Conservation (phyloP, 1,139 yeast species). For the Zhuliangozyma parablackwelliae region DNA sequence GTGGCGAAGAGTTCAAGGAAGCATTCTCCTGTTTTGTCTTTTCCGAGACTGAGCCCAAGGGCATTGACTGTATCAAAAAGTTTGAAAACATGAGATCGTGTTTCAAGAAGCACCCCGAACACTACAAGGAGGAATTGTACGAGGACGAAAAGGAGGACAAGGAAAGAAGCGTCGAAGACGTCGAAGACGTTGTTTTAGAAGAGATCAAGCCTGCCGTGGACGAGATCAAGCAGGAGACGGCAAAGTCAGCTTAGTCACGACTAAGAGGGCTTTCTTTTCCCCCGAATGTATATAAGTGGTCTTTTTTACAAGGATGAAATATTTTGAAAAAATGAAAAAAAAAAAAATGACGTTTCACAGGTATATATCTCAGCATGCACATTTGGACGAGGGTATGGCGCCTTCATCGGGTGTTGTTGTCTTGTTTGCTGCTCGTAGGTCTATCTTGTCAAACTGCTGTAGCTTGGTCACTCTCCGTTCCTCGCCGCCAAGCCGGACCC, state of each 20-base stretch:
- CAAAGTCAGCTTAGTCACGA: neutral
- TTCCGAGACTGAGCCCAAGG: constrained; percentile 95
- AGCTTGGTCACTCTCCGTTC: constrained; percentile 13
- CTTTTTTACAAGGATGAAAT: too few relatives aligned
- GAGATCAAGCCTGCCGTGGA: constrained; percentile 11
- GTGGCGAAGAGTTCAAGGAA: constrained; percentile 95
- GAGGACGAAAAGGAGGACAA: constrained; percentile 53
- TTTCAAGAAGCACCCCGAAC: constrained; percentile 90
- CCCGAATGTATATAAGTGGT: neutral
- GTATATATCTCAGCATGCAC: constrained; percentile 17
- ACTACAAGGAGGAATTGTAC: constrained; percentile 86
- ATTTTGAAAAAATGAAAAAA: too few relatives aligned
- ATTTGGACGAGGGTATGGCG: constrained; percentile 10
- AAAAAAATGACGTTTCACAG: too few relatives aligned
- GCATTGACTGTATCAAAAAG: constrained; percentile 91
- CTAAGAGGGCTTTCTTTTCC: neutral
- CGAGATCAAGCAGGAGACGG: constrained; percentile 6
- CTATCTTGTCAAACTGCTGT: constrained; percentile 39
- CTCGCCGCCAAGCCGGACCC: constrained; percentile 19
- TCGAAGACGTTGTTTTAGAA: constrained; percentile 10
- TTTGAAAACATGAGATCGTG: constrained; percentile 92
- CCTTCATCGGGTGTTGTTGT: constrained; percentile 3
- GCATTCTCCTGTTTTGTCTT: constrained; percentile 95
- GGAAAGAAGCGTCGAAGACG: constrained; percentile 6
- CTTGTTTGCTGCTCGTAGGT: constrained; percentile 15